Percentiles rank a stretch among this genome's conserved stretches.
These are phyloP conservation scores for Chrysosporium keratinophilum DNA, from an alignment of 2,329 filamentous ascomycete genomes.

Conservation along the genomic window DNA sequence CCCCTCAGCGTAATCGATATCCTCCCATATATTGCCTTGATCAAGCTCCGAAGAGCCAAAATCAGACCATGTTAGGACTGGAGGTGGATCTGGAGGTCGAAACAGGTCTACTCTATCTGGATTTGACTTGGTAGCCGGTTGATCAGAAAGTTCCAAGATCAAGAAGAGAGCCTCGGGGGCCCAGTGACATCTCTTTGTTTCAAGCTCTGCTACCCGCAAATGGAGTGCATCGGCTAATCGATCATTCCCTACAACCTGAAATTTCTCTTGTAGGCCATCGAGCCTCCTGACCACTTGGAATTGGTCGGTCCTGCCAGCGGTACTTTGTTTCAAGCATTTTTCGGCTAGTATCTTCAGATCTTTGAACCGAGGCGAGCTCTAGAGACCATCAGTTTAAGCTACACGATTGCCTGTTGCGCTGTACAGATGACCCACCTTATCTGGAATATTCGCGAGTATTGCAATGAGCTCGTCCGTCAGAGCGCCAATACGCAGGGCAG, in stretches of 20 bases:
- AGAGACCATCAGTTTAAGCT: constrained; percentile 3
- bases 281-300: constrained; percentile 59
- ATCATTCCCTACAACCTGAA: constrained; percentile 68
- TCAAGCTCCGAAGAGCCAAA: constrained; percentile 64
- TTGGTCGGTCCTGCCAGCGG: constrained; percentile 59
- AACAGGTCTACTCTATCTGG: constrained; percentile 53
- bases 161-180: constrained; percentile 71
- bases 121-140: constrained; percentile 60
- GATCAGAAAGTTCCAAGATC: constrained; percentile 69
- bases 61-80: constrained; percentile 63
- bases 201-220: constrained; percentile 50
- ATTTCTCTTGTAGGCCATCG: constrained; percentile 72
- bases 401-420: neutral
- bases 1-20: constrained; percentile 31
- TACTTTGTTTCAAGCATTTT: constrained; percentile 31
- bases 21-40: constrained; percentile 35
- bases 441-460: constrained; percentile 47
- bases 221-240: constrained; percentile 61
- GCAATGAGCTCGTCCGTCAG: constrained; percentile 63
- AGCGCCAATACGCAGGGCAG: constrained; percentile 53
- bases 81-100: constrained; percentile 37
- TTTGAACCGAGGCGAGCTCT: constrained; percentile 26
- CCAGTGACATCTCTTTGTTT: constrained; percentile 49
- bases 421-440: constrained; percentile 38
- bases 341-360: constrained; percentile 26